phyloP scores from a whole-genome alignment of 768 basidiomycete genomes.

The Phaeolepiota aurea region DNA sequence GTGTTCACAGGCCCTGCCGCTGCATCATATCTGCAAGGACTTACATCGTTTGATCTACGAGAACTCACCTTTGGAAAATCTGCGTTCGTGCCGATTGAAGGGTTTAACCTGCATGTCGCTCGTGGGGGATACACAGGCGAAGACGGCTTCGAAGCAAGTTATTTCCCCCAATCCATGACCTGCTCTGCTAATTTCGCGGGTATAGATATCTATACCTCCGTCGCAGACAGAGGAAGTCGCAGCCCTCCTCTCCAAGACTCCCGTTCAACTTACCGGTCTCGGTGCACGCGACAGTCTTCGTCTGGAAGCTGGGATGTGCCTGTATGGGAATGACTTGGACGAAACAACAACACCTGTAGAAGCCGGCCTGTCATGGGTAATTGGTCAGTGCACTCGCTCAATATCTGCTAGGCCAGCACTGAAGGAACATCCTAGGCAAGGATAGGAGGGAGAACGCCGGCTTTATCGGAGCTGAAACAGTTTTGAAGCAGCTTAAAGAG shows the following conservation, averaged over 20 bases:
- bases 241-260: slow-evolving; percentile 47
- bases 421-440: slow-evolving; percentile 49
- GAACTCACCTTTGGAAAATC: slow-evolving; percentile 80
- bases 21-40: slow-evolving; percentile 66
- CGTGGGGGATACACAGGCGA: slow-evolving; percentile 98
- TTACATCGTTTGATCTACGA: slow-evolving; percentile 68
- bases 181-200: slow-evolving; percentile 1
- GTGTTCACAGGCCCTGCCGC: slow-evolving; percentile 63
- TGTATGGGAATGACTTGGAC: slow-evolving; percentile 92
- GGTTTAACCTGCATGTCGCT: slow-evolving; percentile 77
- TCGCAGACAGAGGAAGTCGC: slow-evolving; percentile 67
- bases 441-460: slow-evolving; percentile 60
- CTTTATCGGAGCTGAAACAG: slow-evolving; percentile 75
- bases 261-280: slow-evolving; percentile 81
- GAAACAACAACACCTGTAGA: slow-evolving; percentile 84
- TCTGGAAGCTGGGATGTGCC: slow-evolving; percentile 93
- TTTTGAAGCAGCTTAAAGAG: slow-evolving; percentile 70
- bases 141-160: slow-evolving; percentile 87
- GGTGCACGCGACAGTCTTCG: slow-evolving; percentile 92
- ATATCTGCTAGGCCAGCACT: not conserved
- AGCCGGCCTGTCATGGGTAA: slow-evolving; percentile 89
- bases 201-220: slow-evolving; percentile 83
- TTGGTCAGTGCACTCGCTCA: slow-evolving; percentile 45
- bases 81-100: slow-evolving; percentile 71
- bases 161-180: not conserved